phyloP scores from a whole-genome alignment of 805 yeast species.

The Saturnispora dispora region DNA sequence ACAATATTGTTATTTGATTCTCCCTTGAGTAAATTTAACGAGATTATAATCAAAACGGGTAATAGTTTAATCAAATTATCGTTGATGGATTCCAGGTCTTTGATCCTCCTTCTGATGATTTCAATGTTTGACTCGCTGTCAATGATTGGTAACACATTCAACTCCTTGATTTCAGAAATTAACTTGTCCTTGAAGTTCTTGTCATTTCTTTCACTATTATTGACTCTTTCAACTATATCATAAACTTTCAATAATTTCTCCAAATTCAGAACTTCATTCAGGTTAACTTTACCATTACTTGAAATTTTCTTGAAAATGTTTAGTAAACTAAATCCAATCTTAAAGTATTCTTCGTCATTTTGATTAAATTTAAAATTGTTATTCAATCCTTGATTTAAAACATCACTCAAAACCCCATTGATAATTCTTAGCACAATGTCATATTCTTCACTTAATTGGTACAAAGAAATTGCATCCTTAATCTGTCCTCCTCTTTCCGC shows the following conservation, averaged over 20 bases:
- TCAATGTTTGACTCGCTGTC: slow-evolving; percentile 29
- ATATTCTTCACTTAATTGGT: slow-evolving; percentile 82
- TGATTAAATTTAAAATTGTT: slow-evolving; percentile 14
- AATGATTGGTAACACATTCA: slow-evolving; percentile 60
- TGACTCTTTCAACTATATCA: slow-evolving; percentile 61
- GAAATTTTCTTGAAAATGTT: slow-evolving; percentile 14
- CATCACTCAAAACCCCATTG: slow-evolving; percentile 69
- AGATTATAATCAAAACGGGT: slow-evolving; percentile 66
- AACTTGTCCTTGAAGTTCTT: slow-evolving; percentile 28
- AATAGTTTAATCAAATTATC: slow-evolving; percentile 69
- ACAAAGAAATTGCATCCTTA: slow-evolving; percentile 75
- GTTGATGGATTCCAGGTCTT: slow-evolving; percentile 54
- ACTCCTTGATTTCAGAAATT: slow-evolving; percentile 34
- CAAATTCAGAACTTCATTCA: slow-evolving; percentile 54
- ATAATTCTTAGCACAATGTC: slow-evolving; percentile 69
- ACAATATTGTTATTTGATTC: slow-evolving; percentile 42
- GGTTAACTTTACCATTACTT: neutral
- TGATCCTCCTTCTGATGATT: slow-evolving; percentile 57
- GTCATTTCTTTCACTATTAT: slow-evolving; percentile 32
- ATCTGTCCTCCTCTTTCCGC: slow-evolving; percentile 90
- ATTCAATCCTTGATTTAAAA: neutral
- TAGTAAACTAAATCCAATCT: slow-evolving; percentile 37
- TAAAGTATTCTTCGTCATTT: slow-evolving; percentile 39
- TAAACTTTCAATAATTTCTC: slow-evolving; percentile 55
- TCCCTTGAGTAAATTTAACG: slow-evolving; percentile 62